Percentiles rank a stretch among this genome's conserved stretches.
phyloP scores from a whole-genome alignment of 1,284 basidiomycete genomes.

The Leccinum fallax region DNA sequence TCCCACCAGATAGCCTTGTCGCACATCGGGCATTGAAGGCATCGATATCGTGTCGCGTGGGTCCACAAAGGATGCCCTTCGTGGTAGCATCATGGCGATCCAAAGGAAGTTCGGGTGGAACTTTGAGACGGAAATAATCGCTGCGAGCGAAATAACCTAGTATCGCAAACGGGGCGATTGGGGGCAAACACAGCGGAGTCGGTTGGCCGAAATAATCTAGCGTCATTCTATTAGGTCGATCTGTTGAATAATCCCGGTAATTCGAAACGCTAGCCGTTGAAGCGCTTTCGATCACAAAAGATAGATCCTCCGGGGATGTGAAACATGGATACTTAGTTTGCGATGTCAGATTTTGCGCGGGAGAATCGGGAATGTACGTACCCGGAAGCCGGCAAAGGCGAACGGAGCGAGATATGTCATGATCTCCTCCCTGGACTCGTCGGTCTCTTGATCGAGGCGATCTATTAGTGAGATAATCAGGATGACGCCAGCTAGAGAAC shows the following conservation, averaged over 20 bases:
- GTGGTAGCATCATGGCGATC: conserved; percentile 28
- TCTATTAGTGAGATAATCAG: conserved; percentile 26
- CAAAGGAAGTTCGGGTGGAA: conserved; percentile 41
- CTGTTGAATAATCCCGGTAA: conserved; percentile 27
- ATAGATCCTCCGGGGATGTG: conserved; percentile 26
- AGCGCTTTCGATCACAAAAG: conserved; percentile 8
- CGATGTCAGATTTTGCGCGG: conserved; percentile 13
- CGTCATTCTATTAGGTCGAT: conserved; percentile 30
- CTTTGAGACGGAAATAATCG: conserved; percentile 38
- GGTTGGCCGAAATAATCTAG: conserved; percentile 46
- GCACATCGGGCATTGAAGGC: conserved; percentile 43
- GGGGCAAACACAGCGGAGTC: conserved; percentile 39
- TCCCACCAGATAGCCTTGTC: conserved; percentile 36
- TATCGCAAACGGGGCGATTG: conserved; percentile 47
- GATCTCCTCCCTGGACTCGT: conserved; percentile 37
- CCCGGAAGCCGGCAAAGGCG: conserved; percentile 51
- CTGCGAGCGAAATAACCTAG: conserved; percentile 48
- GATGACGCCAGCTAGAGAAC: not conserved
- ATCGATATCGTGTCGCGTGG: conserved; percentile 47
- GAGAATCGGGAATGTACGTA: conserved; percentile 31
- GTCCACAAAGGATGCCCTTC: conserved; percentile 35
- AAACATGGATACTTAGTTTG: conserved; percentile 37
- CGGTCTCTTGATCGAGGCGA: conserved; percentile 41
- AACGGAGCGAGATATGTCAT: conserved; percentile 45
- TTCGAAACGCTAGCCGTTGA: conserved; percentile 3